Conservation (phyloP, 2,329 filamentous ascomycete genomes). For the Diaporthe humulicola region DNA sequence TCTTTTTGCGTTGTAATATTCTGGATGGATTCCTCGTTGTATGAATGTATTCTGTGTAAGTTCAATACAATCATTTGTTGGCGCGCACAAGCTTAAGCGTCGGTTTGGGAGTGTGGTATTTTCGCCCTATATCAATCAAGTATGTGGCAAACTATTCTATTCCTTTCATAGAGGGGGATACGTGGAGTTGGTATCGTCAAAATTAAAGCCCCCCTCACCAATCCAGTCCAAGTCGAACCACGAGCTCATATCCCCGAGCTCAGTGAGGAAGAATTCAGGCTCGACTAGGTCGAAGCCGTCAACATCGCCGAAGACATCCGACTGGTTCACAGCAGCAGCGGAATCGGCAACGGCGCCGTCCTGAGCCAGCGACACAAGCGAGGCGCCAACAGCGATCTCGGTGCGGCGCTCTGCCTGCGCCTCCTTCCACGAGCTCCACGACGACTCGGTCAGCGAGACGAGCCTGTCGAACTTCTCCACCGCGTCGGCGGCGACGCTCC, state of each 20-base stretch:
- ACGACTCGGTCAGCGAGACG: slow-evolving; percentile 30
- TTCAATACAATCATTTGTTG: background rate
- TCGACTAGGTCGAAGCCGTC: slow-evolving; percentile 14
- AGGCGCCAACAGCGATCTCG: slow-evolving; percentile 20
- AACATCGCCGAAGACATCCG: background rate
- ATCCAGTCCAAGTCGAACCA: slow-evolving; percentile 48
- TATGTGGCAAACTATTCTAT: background rate
- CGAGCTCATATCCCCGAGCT: slow-evolving; percentile 45
- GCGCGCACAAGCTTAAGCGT: background rate
- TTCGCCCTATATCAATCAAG: background rate
- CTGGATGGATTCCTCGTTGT: background rate
- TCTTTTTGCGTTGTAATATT: background rate
- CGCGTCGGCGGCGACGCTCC: slow-evolving; percentile 53
- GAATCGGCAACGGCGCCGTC: slow-evolving; percentile 5
- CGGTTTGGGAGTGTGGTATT: background rate
- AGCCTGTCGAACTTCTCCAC: slow-evolving; percentile 48
- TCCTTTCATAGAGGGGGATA: background rate
- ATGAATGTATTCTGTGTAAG: background rate
- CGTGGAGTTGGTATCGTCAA: background rate
- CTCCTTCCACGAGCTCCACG: slow-evolving; percentile 33
- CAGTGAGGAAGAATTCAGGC: slow-evolving; percentile 41
- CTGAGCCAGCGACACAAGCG: slow-evolving; percentile 10
- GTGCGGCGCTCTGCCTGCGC: slow-evolving; percentile 16
- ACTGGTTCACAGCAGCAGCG: background rate
- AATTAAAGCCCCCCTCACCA: background rate